phyloP scores from a whole-genome alignment of 192 early-diverging fungal species.

The Coemansia sp. region DNA sequence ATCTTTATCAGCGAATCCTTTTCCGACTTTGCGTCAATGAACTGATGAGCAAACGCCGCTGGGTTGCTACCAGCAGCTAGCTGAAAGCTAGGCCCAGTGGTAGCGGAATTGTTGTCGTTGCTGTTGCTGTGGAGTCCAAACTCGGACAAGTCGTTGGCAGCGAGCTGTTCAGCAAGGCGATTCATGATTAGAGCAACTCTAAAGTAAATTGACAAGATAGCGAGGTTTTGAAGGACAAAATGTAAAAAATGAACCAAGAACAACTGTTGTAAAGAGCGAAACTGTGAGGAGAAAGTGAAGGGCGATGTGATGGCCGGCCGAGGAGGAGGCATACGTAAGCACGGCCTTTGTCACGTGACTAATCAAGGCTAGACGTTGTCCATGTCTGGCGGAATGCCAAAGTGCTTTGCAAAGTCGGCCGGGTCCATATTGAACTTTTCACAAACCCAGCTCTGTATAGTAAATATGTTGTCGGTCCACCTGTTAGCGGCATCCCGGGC shows the following conservation, averaged over 20 bases:
- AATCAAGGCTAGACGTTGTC: slow-evolving; percentile 56
- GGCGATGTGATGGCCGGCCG: neutral
- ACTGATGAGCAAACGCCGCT: slow-evolving; percentile 78
- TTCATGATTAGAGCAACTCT: slow-evolving; percentile 25
- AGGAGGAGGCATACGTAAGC: neutral
- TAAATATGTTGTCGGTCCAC: slow-evolving; percentile 90
- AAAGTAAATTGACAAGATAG: neutral
- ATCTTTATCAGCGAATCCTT: slow-evolving; percentile 86
- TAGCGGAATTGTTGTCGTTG: neutral
- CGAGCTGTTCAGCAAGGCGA: slow-evolving; percentile 34
- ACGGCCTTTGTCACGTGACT: neutral
- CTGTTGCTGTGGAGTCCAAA: neutral
- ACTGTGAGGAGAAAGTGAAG: neutral
- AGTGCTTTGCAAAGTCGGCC: slow-evolving; percentile 62
- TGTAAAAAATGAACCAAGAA: neutral
- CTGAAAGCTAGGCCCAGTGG: slow-evolving; percentile 25
- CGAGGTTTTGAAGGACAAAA: neutral
- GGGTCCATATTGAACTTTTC: slow-evolving; percentile 69
- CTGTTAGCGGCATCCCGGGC: slow-evolving; percentile 79
- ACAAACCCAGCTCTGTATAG: slow-evolving; percentile 74
- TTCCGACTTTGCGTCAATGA: slow-evolving; percentile 72
- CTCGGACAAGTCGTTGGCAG: slow-evolving; percentile 13
- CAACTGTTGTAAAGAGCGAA: neutral
- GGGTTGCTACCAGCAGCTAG: slow-evolving; percentile 62
- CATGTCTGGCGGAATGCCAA: slow-evolving; percentile 71